Conservation (phyloP, 2,329 filamentous ascomycete genomes). For the Colletotrichum acutatum region DNA sequence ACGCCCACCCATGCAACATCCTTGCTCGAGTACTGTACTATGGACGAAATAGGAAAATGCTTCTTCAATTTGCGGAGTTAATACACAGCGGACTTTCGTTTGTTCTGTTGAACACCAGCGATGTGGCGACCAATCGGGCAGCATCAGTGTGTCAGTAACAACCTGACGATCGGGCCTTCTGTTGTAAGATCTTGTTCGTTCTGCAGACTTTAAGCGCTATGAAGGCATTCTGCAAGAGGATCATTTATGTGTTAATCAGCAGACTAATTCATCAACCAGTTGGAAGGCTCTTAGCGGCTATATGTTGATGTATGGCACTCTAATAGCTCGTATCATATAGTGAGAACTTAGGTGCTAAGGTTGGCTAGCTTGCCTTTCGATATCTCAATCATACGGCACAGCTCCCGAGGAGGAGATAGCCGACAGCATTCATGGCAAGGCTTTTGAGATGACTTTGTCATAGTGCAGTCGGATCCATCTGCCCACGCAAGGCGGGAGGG, state of each 20-base stretch:
- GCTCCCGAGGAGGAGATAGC: background rate
- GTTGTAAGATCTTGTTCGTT: background rate
- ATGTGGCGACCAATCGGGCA: background rate
- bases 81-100: background rate
- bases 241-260: no score
- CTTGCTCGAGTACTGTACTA: no score
- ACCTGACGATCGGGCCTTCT: background rate
- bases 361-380: no score
- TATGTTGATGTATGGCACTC: background rate
- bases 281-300: no score
- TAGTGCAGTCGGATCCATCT: no score
- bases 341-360: background rate
- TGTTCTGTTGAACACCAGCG: background rate
- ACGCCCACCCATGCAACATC: no score
- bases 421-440: no score
- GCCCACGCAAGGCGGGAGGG: no score
- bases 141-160: background rate
- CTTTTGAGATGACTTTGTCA: no score
- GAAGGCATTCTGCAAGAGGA: no score
- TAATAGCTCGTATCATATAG: background rate
- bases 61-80: background rate
- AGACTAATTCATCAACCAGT: no score
- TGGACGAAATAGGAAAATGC: background rate
- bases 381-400: background rate
- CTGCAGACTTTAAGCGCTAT: background rate